phyloP scores from a whole-genome alignment of 225 moss, liverwort and hornwort species.

The Climacium dendroides region DNA sequence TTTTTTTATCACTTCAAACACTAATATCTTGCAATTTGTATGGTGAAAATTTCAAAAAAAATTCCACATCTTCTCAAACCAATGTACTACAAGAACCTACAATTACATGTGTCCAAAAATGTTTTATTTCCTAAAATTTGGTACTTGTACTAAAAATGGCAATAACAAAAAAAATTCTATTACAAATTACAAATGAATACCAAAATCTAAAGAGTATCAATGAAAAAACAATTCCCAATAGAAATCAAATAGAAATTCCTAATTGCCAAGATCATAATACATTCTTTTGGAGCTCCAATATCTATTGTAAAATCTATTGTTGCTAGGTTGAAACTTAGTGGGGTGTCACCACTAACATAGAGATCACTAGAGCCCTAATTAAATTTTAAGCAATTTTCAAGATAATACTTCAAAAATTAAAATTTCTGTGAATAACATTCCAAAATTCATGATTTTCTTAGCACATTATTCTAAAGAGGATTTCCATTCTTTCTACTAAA shows the following conservation, averaged over 20 bases:
- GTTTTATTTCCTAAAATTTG: too few relatives aligned
- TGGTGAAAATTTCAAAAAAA: too few relatives aligned
- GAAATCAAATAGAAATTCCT: background rate
- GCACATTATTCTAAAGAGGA: background rate
- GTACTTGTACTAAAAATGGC: too few relatives aligned
- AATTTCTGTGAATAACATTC: background rate
- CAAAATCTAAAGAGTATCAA: too few relatives aligned
- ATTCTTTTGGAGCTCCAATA: background rate
- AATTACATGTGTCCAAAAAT: too few relatives aligned
- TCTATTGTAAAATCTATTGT: background rate
- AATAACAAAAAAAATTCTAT: rapidly evolving
- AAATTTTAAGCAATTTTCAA: background rate
- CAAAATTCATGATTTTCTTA: background rate
- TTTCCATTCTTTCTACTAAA: background rate
- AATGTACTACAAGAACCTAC: too few relatives aligned
- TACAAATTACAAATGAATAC: background rate
- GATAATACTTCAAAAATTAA: background rate
- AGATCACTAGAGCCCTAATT: rapidly evolving
- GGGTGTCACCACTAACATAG: rapidly evolving
- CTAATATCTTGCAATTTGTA: too few relatives aligned
- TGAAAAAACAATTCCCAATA: background rate
- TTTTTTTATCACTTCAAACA: too few relatives aligned
- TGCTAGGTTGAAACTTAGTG: rapidly evolving
- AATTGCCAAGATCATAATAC: background rate
- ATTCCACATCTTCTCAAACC: too few relatives aligned